A percentile compares a stretch with the other conserved stretches of the same genome.
Evolutionary conservation across 2,329 filamentous ascomycete species (phyloP).

Genomic region (Apiospora koreana): DNA sequence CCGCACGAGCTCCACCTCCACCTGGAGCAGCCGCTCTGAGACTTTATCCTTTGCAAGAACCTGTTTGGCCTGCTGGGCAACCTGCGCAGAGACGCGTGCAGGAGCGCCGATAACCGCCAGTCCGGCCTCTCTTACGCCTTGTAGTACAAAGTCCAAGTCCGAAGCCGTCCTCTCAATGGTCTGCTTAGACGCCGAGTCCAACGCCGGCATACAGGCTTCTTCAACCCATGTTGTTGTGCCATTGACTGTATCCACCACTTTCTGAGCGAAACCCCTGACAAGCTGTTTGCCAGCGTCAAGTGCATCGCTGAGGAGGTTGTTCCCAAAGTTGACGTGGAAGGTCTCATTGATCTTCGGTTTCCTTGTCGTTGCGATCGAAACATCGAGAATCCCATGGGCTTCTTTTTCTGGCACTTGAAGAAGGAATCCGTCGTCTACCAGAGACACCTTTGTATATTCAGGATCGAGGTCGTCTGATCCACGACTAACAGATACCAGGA

Average conservation of each 20-base stretch:
- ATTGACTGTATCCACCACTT: conserved; percentile 43
- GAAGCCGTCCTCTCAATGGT: conserved; percentile 31
- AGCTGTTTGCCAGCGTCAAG: conserved; percentile 45
- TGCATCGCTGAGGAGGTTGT: conserved; percentile 44
- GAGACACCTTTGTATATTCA: conserved; percentile 49
- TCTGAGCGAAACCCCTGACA: conserved; percentile 40
- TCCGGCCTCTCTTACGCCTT: conserved; percentile 26
- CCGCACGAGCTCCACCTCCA: conserved; percentile 34
- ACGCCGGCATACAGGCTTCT: conserved; percentile 32
- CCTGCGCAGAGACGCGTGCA: conserved; percentile 22
- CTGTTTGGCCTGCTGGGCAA: conserved; percentile 26
- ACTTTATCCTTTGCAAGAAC: conserved; percentile 25
- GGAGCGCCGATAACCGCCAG: conserved; percentile 24
- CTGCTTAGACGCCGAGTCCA: conserved; percentile 34
- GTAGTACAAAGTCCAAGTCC: conserved; percentile 31
- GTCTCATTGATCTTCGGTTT: conserved; percentile 63
- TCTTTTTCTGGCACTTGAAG: conserved; percentile 55
- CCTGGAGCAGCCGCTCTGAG: conserved; percentile 27
- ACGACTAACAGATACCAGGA: conserved; percentile 56
- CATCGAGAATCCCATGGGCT: conserved; percentile 57
- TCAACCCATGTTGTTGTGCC: conserved; percentile 35
- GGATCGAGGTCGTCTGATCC: conserved; percentile 48
- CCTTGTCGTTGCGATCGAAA: conserved; percentile 59
- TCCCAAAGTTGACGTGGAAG: conserved; percentile 62
- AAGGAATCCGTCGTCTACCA: conserved; percentile 51